A percentile compares a stretch with the other conserved stretches of the same genome.
phyloP scores from a whole-genome alignment of 768 basidiomycete genomes.

The Crepidotus variabilis region DNA sequence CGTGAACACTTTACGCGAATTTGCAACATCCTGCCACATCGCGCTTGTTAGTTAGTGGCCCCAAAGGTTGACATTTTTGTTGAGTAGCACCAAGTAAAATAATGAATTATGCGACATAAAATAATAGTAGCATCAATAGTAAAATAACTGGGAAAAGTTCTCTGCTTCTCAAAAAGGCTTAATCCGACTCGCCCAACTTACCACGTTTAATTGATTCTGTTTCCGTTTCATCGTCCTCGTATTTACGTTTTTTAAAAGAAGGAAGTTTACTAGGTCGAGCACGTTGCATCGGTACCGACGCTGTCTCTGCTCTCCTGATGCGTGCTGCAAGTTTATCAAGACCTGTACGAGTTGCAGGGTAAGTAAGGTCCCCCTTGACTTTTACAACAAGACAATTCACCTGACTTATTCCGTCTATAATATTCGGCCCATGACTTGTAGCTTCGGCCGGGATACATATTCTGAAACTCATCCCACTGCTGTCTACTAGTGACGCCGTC shows the following conservation, averaged over 20 bases:
- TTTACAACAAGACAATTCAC: slow-evolving; percentile 25
- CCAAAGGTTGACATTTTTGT: slow-evolving; percentile 8
- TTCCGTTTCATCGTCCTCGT: slow-evolving; percentile 21
- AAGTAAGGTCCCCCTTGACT: neutral
- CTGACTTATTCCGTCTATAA: slow-evolving; percentile 46
- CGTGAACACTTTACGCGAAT: slow-evolving; percentile 12
- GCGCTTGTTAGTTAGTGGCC: too few species aligned
- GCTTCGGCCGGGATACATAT: slow-evolving; percentile 48
- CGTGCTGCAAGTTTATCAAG: slow-evolving; percentile 34
- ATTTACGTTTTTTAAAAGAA: slow-evolving; percentile 32
- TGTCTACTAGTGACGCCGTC: slow-evolving; percentile 34
- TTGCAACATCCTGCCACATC: too few species aligned
- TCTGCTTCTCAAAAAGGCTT: neutral
- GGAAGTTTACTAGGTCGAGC: slow-evolving; percentile 25
- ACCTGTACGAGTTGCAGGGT: slow-evolving; percentile 18
- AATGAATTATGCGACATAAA: too few species aligned
- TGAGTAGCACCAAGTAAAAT: neutral
- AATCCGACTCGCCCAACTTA: slow-evolving; percentile 1
- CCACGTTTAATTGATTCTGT: slow-evolving; percentile 22
- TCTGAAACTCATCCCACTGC: slow-evolving; percentile 52
- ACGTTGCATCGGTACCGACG: slow-evolving; percentile 21
- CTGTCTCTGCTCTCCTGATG: slow-evolving; percentile 26
- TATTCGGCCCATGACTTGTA: slow-evolving; percentile 60
- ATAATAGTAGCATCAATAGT: too few species aligned
- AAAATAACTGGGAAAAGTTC: too few species aligned